These are phyloP conservation scores for Kluyveromyces aestuarii DNA, from an alignment of 805 yeast species.

Conservation along the genomic window DNA sequence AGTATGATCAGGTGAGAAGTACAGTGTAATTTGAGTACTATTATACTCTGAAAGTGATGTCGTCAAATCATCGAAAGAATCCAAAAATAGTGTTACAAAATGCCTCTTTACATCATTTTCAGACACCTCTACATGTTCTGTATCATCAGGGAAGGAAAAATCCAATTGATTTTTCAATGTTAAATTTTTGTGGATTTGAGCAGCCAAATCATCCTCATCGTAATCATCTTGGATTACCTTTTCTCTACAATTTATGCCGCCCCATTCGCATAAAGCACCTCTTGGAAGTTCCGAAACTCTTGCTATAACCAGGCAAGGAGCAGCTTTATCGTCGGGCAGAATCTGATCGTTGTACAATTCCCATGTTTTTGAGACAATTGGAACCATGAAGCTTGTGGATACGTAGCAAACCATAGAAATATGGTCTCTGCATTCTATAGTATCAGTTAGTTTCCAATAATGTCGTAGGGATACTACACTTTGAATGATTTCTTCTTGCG, in stretches of 20 bases:
- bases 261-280: slow-evolving; percentile 65
- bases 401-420: slow-evolving; percentile 49
- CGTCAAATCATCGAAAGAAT: slow-evolving; percentile 8
- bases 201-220: slow-evolving; percentile 30
- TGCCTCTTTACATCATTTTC: slow-evolving; percentile 5
- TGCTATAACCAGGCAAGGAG: slow-evolving; percentile 37
- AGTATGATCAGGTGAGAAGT: slow-evolving; percentile 4
- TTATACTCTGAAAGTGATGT: slow-evolving; percentile 1
- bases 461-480: slow-evolving; percentile 64
- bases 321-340: slow-evolving; percentile 14
- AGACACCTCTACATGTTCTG: neutral
- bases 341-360: slow-evolving; percentile 29
- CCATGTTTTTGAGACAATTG: slow-evolving; percentile 37
- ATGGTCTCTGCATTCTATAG: slow-evolving; percentile 38
- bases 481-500: slow-evolving; percentile 22
- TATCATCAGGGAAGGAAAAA: neutral
- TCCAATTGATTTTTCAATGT: slow-evolving; percentile 1
- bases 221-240: slow-evolving; percentile 30
- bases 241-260: slow-evolving; percentile 46
- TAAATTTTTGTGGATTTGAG: neutral
- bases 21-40: slow-evolving; percentile 12
- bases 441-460: slow-evolving; percentile 50
- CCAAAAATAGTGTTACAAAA: slow-evolving; percentile 15
- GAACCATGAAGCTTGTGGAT: slow-evolving; percentile 27
- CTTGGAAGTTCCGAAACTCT: slow-evolving; percentile 53